A percentile compares a stretch with the other conserved stretches of the same genome.
Conservation (phyloP, 1,139 yeast genomes). For the Blastobotrys ciferrii region DNA sequence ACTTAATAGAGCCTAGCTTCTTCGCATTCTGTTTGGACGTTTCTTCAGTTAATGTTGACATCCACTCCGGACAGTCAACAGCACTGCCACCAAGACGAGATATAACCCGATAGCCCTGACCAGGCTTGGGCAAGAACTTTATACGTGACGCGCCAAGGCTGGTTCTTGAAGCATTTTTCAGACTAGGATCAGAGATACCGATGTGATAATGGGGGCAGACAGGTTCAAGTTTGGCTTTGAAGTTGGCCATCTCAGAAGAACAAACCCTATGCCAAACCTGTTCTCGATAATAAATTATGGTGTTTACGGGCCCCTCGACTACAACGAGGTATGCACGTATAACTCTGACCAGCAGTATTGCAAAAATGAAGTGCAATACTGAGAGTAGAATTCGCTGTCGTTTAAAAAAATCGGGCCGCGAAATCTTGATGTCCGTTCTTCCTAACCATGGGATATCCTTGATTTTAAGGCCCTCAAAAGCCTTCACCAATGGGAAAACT, state of each 20-base stretch:
- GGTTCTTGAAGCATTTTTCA: constrained; percentile 16
- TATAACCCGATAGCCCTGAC: constrained; percentile 29
- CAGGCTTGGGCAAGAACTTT: constrained; percentile 30
- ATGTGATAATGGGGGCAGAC: neutral
- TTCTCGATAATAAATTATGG: constrained; percentile 55
- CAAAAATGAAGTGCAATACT: constrained; percentile 61
- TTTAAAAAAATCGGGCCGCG: constrained; percentile 20
- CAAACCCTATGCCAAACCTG: constrained; percentile 54
- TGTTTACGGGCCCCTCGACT: constrained; percentile 49
- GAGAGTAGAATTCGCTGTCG: constrained; percentile 36
- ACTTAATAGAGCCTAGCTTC: neutral
- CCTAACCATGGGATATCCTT: constrained; percentile 50
- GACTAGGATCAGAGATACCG: neutral
- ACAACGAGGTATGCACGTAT: constrained; percentile 63
- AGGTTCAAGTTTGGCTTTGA: constrained; percentile 16
- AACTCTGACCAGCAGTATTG: constrained; percentile 47
- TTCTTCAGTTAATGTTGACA: neutral
- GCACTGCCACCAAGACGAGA: constrained; percentile 24
- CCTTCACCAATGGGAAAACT: constrained; percentile 33
- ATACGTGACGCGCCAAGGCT: constrained; percentile 27
- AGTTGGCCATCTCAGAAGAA: constrained; percentile 21
- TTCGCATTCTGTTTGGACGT: neutral
- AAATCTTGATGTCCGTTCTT: constrained; percentile 7
- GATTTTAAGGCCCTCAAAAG: constrained; percentile 39
- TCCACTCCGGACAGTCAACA: neutral